These are phyloP conservation scores for Panicum virgatum DNA, from an alignment of 202 grass and related monocot genomes.

Conservation along the genomic window DNA sequence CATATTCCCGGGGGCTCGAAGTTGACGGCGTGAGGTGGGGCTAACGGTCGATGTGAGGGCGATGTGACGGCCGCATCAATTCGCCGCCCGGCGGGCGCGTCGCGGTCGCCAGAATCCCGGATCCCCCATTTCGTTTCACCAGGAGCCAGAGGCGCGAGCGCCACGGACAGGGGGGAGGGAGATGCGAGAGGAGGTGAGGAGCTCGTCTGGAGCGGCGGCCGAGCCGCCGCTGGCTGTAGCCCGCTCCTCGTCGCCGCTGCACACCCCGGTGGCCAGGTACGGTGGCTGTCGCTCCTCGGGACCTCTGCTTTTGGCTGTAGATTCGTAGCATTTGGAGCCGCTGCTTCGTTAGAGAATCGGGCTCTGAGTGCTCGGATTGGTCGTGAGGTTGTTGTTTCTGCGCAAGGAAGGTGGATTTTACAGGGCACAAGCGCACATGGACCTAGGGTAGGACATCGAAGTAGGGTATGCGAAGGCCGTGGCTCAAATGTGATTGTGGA, in stretches of 20 bases:
- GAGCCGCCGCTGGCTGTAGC: slow-evolving; percentile 52
- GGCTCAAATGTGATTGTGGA: neutral
- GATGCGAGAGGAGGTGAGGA: slow-evolving; percentile 94
- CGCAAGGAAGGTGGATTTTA: slow-evolving; percentile 17
- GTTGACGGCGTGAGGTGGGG: slow-evolving; percentile 43
- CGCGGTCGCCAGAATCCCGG: slow-evolving; percentile 15
- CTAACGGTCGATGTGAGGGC: slow-evolving; percentile 35
- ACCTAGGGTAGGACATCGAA: slow-evolving; percentile 8
- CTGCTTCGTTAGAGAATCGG: slow-evolving; percentile 8
- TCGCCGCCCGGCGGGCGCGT: slow-evolving; percentile 40
- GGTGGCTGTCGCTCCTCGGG: neutral
- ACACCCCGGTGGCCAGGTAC: slow-evolving; percentile 86
- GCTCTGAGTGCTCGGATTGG: neutral
- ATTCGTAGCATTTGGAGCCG: slow-evolving; percentile 20
- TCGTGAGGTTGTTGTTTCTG: neutral
- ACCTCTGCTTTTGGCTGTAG: slow-evolving; percentile 9
- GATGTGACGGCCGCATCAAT: slow-evolving; percentile 22
- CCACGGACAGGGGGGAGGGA: slow-evolving; percentile 29
- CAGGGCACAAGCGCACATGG: neutral
- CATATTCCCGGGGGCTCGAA: neutral
- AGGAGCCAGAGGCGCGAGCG: slow-evolving; percentile 32
- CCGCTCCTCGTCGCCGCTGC: slow-evolving; percentile 67
- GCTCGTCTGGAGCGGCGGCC: slow-evolving; percentile 64
- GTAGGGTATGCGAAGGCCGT: slow-evolving; percentile 7
- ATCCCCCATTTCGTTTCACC: slow-evolving; percentile 33